A percentile compares a stretch with the other conserved stretches of the same genome.
phyloP scores from a whole-genome alignment of 805 yeast genomes.

The Candida golubevii region DNA sequence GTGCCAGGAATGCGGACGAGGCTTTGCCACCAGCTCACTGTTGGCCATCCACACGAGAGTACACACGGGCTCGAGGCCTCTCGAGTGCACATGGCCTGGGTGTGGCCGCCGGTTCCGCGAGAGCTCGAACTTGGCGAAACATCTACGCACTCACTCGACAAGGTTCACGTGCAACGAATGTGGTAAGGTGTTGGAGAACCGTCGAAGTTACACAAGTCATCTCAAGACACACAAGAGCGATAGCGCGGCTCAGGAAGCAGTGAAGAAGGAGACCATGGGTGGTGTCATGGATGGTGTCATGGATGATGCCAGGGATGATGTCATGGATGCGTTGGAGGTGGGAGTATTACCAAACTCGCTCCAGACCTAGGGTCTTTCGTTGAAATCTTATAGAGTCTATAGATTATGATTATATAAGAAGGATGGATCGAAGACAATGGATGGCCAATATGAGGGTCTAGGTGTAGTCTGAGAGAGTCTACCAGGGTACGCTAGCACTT shows the following conservation, averaged over 20 bases:
- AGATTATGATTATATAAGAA: too few relatives aligned
- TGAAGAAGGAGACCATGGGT: background rate
- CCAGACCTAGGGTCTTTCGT: too few relatives aligned
- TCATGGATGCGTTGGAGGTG: too few relatives aligned
- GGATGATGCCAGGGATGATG: too few relatives aligned
- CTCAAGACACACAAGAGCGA: background rate
- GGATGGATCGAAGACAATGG: too few relatives aligned
- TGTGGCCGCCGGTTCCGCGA: conserved; percentile 87
- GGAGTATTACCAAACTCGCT: too few relatives aligned
- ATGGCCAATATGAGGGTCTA: too few relatives aligned
- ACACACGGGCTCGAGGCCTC: conserved; percentile 89
- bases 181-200: conserved; percentile 47
- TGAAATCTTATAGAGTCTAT: too few relatives aligned
- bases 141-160: conserved; percentile 71
- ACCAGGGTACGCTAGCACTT: too few relatives aligned
- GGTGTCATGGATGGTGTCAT: too few relatives aligned
- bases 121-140: conserved; percentile 83
- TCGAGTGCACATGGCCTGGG: conserved; percentile 71
- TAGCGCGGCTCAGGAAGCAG: background rate
- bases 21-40: conserved; percentile 78
- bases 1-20: conserved; percentile 70
- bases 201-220: conserved; percentile 41
- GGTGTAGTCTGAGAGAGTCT: too few relatives aligned
- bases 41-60: conserved; percentile 78
- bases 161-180: conserved; percentile 49